phyloP scores from a whole-genome alignment of 805 yeast species.

The Candida qinlingensis region DNA sequence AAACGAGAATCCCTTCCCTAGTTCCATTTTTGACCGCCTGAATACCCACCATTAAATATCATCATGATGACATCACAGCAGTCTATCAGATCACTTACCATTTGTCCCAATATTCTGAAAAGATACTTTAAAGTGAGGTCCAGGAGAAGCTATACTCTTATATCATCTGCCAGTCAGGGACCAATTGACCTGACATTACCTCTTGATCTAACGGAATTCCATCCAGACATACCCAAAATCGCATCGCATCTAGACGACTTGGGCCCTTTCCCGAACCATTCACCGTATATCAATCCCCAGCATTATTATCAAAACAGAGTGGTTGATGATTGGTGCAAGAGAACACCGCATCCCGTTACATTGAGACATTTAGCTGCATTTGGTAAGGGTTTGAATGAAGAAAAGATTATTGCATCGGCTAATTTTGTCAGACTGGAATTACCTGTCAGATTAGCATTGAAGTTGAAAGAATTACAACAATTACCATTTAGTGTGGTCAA shows the following conservation, averaged over 20 bases:
- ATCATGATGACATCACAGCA: too few relatives aligned
- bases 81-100: too few relatives aligned
- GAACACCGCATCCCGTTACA: constrained; percentile 83
- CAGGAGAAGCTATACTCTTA: background rate
- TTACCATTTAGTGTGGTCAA: constrained; percentile 81
- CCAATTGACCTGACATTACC: constrained; percentile 11
- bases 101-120: too few relatives aligned
- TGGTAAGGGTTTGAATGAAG: constrained; percentile 71
- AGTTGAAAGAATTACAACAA: constrained; percentile 72
- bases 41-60: too few relatives aligned
- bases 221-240: constrained; percentile 29
- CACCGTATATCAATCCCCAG: constrained; percentile 51
- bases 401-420: constrained; percentile 76
- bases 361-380: constrained; percentile 86
- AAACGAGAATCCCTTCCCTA: too few relatives aligned
- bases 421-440: constrained; percentile 84
- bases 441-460: constrained; percentile 77
- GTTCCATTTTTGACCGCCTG: too few relatives aligned
- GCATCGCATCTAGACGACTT: constrained; percentile 30
- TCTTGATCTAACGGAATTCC: constrained; percentile 32
- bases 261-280: constrained; percentile 35
- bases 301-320: constrained; percentile 85
- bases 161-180: background rate
- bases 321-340: constrained; percentile 54
- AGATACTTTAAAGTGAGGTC: too few relatives aligned